Evolutionary conservation across 179 eudicot genomes (phyloP).

Genomic region (Sideroxylon spinosum): DNA sequence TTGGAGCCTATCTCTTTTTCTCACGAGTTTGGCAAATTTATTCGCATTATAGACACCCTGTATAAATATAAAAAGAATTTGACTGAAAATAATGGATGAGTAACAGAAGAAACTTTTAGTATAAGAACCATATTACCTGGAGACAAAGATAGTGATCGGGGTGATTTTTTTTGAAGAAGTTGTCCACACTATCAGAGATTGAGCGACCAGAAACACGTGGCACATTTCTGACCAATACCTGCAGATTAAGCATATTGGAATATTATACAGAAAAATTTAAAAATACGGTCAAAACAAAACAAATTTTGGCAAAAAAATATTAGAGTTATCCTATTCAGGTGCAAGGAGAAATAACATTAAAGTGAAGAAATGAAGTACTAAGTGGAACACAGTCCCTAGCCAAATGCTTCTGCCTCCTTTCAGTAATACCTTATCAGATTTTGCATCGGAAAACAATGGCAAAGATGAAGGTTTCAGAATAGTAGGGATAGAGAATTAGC

Average conservation of each 20-base stretch:
- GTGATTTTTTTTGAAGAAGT: slow-evolving; percentile 72
- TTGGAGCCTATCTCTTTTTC: slow-evolving; percentile 55
- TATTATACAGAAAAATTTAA: neutral
- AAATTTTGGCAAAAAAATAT: neutral
- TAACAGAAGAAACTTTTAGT: neutral
- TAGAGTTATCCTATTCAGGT: neutral
- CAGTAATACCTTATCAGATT: neutral
- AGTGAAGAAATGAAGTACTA: neutral
- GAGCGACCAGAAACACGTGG: slow-evolving; percentile 63
- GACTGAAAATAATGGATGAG: neutral
- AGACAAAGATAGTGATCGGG: slow-evolving; percentile 76
- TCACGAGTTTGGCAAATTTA: slow-evolving; percentile 71
- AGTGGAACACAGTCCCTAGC: neutral
- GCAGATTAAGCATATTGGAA: slow-evolving; percentile 15
- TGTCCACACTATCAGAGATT: slow-evolving; percentile 69
- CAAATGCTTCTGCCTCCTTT: neutral
- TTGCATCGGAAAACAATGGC: slow-evolving; percentile 4
- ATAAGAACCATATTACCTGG: slow-evolving; percentile 48
- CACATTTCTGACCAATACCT: slow-evolving; percentile 88
- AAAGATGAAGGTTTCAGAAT: neutral
- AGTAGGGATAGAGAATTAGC: too few relatives aligned
- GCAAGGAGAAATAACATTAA: neutral
- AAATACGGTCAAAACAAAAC: too few relatives aligned
- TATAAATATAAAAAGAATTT: slow-evolving; percentile 10
- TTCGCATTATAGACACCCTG: slow-evolving; percentile 86